Evolutionary conservation across 345 rosid genomes (phyloP), one percentile per base, ranked within the genome.

Genomic region (Geranium rotundifolium): DNA sequence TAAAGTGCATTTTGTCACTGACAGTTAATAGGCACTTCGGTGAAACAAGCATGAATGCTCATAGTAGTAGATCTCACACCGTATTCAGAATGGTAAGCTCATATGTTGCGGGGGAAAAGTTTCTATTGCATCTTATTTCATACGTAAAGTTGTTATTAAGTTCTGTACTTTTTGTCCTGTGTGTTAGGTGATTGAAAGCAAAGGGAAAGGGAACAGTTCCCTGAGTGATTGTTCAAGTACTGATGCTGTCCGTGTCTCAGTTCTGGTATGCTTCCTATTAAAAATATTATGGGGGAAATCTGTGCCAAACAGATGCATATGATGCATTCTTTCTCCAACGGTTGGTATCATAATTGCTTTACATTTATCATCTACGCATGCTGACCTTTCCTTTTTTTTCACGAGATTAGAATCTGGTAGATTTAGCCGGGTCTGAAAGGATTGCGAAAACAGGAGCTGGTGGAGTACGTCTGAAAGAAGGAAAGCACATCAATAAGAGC

Each of bases 51-150:
- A 93, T 93, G 97, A 90, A 90, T 69, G 84, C 79, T 66, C 85
- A 88, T 19, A 93, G 97, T 77, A 90, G 99, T 75, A 90, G 97
- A 69, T 93, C 99, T 20, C 99, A 93, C 81, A 88, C 97, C 13
- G 86, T 93, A 72, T 90, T 93, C 67, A 83, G 97, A 83, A 93
- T 86, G 99, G 99, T 93, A 84, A 8, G 65, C 14, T 60, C 58
- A 19, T 70, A 16, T 58, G 29, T 50, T 39, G 9, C 31, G 18
- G 19, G 57, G 54, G 29, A 34, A n/a, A 63, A 14, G 13, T 31
- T 34, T 16, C 37, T n/a, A 12, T 52, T 20, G 8, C 3, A 37
- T 29, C 16, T 29, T 29, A 15, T n/a, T 46, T 46, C 15, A 12
- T 46, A 7, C 52, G 0, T 46, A 12, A 46, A 46, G 16, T 9